Evolutionary conservation across 805 yeast genomes (phyloP), one percentile per base, ranked within the genome.

Genomic region (Wickerhamomyces canadensis): DNA sequence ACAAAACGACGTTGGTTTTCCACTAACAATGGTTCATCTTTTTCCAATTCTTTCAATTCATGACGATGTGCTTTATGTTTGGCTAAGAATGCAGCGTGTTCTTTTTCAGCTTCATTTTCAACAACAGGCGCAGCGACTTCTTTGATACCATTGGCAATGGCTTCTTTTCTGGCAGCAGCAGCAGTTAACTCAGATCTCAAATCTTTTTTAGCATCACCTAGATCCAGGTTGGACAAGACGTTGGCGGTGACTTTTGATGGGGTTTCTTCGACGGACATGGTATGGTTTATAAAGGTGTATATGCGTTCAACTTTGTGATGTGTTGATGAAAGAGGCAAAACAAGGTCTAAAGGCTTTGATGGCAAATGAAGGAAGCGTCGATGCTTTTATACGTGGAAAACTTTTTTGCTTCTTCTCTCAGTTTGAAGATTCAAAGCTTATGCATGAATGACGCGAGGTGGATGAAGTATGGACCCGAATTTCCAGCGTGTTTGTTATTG

Each of bases 1-100:
- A 93, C 97, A 56, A 86, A 88, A 60, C 98, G 80, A 57, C 78
- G 77, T 52, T 76, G 78, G 76, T 91, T 93, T 65, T 87, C 96
- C 36, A 61, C 57, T 55, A 91, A 74, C 55, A 91, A 65, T 1
- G 98, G 98, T 73, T 91, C 98, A 40, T 84, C 84, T 62, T 76
- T 76, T 70, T 91, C 96, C 54, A 76, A 52, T 44, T 68, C 85
- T 68, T 80, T 80, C 57, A 91, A 68, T 45, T 72, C 44, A 54
- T 78, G 84, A 67, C 94, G 80, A 61, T 84, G 88, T 22, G 72
- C 77, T 49, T 67, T 72, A 64, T 83, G 91, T 44, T 68, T 63
- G 26, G 61, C 60, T 55, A 83, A 67, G 62, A 83, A 84, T 33
- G 65, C 60, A 42, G 65, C 51, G 61, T 84, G 93, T 24, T 57